Percentiles rank a stretch among this genome's conserved stretches.
Conservation (phyloP, 2,329 filamentous ascomycete genomes). For the Cadophora sp. region DNA sequence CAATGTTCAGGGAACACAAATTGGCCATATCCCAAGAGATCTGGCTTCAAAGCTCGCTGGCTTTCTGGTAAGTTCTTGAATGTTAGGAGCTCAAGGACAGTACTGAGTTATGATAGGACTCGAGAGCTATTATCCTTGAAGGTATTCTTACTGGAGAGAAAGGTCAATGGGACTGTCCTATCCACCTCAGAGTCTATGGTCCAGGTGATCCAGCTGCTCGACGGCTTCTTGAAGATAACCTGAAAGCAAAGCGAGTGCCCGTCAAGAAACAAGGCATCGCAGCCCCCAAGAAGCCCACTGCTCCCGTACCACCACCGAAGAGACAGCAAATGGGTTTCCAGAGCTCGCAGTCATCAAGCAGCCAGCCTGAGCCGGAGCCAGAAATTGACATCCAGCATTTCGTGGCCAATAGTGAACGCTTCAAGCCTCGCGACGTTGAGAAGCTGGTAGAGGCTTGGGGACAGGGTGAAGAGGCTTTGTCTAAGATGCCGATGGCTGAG, state of each 20-base stretch:
- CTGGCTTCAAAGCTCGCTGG: constrained; percentile 75
- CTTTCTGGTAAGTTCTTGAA: constrained; percentile 64
- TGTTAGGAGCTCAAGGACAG: background rate
- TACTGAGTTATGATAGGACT: constrained; percentile 51
- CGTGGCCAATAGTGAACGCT: constrained; percentile 67
- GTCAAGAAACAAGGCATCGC: constrained; percentile 38
- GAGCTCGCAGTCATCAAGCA: constrained; percentile 35
- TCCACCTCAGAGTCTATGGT: constrained; percentile 73
- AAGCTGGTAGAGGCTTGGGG: constrained; percentile 67
- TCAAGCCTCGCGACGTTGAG: constrained; percentile 72
- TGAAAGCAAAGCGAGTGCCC: constrained; percentile 71
- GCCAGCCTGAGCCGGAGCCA: constrained; percentile 25
- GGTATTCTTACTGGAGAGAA: constrained; percentile 72
- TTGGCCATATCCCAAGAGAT: constrained; percentile 76
- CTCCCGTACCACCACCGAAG: constrained; percentile 49
- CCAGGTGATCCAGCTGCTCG: constrained; percentile 61
- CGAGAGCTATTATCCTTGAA: constrained; percentile 67
- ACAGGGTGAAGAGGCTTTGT: constrained; percentile 66
- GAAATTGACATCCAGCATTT: constrained; percentile 56
- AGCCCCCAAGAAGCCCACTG: constrained; percentile 51
- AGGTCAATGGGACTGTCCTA: constrained; percentile 72
- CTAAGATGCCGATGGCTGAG: constrained; percentile 73
- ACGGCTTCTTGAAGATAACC: constrained; percentile 60
- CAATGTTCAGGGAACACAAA: constrained; percentile 77
- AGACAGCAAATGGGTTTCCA: constrained; percentile 40